Evolutionary conservation across 495 filamentous ascomycete species (phyloP), one percentile per base, ranked within the genome.

Genomic region (Talaromyces proteolyticus): DNA sequence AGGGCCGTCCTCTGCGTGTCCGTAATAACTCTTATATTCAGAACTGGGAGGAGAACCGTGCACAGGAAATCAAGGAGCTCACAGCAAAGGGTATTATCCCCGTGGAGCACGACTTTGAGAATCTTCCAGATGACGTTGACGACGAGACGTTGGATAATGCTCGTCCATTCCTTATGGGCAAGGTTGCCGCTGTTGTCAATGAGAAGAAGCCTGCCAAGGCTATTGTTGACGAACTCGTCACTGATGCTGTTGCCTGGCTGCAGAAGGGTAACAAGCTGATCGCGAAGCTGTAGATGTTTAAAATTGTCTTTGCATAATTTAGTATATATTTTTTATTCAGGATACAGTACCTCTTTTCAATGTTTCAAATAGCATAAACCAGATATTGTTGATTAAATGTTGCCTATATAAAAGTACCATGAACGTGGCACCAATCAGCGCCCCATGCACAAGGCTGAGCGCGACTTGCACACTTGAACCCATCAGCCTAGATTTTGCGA

Each of bases 11-110:
- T 37, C 76, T 98, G 52, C 87, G 93, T 53, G 93, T 98, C 49
- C 85, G 91, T 56, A 91, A 81, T 57, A 98, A 97, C 73, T 58
- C 81, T 6, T 98, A 97, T 68, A 96, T 98, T 61, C 50, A 80
- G 60, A 89, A 95, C 75, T 98, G 94, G 93, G 93, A 98, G 75
- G 84, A 87, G 62, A 90, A 96, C 73, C 86, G 93, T 55, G 66
- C 73, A 46, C 70, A 79, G 11, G 93, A 98, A 72, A 96, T 98
- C 70, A 93, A 90, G 76, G 75, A 92, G 57, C 82, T 96, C 41
- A 94, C 91, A 7, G 59, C 78, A 58, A 86, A 92, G 79, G 93
- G 93, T 64, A 72, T 86, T 55, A 88, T 98, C 57, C 93, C 93
- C 22, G 94, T 91, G 40, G 93, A 96, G 76, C 78, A 89, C 62